phyloP scores from a whole-genome alignment of 305 asterid genomes.

The Fraxinus ornus region DNA sequence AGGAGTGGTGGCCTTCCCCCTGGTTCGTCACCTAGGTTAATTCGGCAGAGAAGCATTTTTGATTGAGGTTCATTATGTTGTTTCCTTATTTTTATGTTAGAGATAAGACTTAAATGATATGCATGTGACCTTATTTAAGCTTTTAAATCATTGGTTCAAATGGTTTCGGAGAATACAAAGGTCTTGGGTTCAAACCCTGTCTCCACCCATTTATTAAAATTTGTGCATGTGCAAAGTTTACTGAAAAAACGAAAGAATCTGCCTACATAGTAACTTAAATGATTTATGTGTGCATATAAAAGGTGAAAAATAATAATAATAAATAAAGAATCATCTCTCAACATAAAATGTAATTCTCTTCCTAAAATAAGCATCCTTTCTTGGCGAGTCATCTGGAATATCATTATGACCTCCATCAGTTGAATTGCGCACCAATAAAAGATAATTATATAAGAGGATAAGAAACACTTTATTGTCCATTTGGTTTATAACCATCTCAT shows the following conservation, averaged over 20 bases:
- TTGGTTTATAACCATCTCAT: not conserved
- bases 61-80: not conserved
- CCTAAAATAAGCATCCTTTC: not conserved
- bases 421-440: not conserved
- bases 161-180: not conserved
- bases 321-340: not conserved
- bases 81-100: not conserved
- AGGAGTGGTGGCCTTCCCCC: too few species aligned
- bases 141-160: not conserved
- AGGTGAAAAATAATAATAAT: not conserved
- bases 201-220: not conserved
- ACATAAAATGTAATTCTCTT: not conserved
- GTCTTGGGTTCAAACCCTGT: not conserved
- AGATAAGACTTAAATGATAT: not conserved
- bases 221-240: not conserved
- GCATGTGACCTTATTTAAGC: not conserved
- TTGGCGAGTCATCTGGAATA: not conserved
- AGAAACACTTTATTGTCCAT: not conserved
- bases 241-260: not conserved
- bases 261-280: not conserved
- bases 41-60: not conserved
- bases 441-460: not conserved
- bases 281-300: not conserved
- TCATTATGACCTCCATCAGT: not conserved
- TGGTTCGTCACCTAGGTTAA: too few species aligned